Conservation (phyloP, 176 grass and related monocot genomes). For the Phyllostachys edulis region DNA sequence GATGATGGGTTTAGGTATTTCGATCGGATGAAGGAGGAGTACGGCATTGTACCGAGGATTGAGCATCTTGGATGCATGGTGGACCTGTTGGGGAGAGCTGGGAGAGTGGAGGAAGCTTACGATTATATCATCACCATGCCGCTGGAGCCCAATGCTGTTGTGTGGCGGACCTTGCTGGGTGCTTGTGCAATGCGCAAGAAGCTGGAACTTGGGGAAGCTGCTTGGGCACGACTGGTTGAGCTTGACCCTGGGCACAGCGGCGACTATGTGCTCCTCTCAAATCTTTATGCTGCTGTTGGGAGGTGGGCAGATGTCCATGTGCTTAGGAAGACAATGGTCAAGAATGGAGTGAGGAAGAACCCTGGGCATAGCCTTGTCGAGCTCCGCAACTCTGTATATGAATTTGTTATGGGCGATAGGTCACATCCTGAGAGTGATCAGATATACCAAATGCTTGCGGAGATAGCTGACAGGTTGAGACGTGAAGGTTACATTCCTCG, state of each 20-base stretch:
- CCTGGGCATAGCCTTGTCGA: constrained; percentile 72
- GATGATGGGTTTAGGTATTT: constrained; percentile 79
- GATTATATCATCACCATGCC: constrained; percentile 77
- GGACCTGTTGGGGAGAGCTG: constrained; percentile 73
- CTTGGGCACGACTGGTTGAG: constrained; percentile 58
- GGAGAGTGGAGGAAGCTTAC: constrained; percentile 66
- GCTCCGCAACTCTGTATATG: constrained; percentile 56
- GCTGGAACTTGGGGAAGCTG: constrained; percentile 58
- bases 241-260: constrained; percentile 76
- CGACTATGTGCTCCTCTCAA: constrained; percentile 82
- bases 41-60: constrained; percentile 55
- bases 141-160: constrained; percentile 55
- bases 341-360: constrained; percentile 65
- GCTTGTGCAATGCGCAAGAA: constrained; percentile 83
- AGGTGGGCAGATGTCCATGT: constrained; percentile 64
- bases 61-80: constrained; percentile 92
- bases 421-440: constrained; percentile 61
- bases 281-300: constrained; percentile 72
- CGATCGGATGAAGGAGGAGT: constrained; percentile 66
- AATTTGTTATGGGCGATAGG: constrained; percentile 87
- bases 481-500: constrained; percentile 57
- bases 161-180: constrained; percentile 87
- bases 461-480: constrained; percentile 60
- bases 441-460: constrained; percentile 67
- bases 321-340: constrained; percentile 63